A percentile compares a stretch with the other conserved stretches of the same genome.
Conservation (phyloP, 1,139 yeast genomes). For the Kodamaea ohmeri region DNA sequence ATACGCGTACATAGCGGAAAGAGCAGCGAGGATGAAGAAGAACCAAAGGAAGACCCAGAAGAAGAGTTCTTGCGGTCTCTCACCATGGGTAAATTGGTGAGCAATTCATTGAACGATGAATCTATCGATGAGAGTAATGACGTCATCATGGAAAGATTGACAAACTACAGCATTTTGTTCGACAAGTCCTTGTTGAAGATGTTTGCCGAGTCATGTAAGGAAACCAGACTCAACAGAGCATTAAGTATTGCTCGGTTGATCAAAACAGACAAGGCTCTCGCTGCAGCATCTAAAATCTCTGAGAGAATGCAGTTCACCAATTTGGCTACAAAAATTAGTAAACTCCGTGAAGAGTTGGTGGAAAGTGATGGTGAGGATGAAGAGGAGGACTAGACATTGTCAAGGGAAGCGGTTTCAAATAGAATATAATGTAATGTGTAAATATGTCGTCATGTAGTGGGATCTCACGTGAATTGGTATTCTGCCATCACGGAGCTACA, state of each 20-base stretch:
- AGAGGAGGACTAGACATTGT: background rate
- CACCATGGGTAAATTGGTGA: slow-evolving; percentile 49
- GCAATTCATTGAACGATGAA: slow-evolving; percentile 39
- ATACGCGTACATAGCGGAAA: slow-evolving; percentile 27
- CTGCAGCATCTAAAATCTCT: slow-evolving; percentile 82
- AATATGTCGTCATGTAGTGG: too few relatives aligned
- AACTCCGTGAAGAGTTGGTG: slow-evolving; percentile 55
- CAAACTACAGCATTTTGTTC: slow-evolving; percentile 49
- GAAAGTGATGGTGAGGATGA: slow-evolving; percentile 20
- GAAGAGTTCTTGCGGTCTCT: slow-evolving; percentile 44
- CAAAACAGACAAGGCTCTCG: slow-evolving; percentile 72
- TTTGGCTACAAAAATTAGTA: slow-evolving; percentile 66
- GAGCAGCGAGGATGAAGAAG: slow-evolving; percentile 20
- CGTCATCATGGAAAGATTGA: slow-evolving; percentile 45
- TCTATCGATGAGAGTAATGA: slow-evolving; percentile 36
- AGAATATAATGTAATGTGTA: too few relatives aligned
- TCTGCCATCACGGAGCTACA: background rate
- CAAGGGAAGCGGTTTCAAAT: too few relatives aligned
- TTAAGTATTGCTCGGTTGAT: slow-evolving; percentile 66
- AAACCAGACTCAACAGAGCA: slow-evolving; percentile 63
- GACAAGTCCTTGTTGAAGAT: slow-evolving; percentile 76
- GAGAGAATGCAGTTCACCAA: slow-evolving; percentile 68
- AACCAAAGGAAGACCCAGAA: slow-evolving; percentile 39
- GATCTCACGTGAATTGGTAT: too few relatives aligned
- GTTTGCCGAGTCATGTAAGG: slow-evolving; percentile 75